Percentiles rank a stretch among this genome's conserved stretches.
Evolutionary conservation across 331 rosid species (phyloP).

Genomic region (Prunus yedoensis): DNA sequence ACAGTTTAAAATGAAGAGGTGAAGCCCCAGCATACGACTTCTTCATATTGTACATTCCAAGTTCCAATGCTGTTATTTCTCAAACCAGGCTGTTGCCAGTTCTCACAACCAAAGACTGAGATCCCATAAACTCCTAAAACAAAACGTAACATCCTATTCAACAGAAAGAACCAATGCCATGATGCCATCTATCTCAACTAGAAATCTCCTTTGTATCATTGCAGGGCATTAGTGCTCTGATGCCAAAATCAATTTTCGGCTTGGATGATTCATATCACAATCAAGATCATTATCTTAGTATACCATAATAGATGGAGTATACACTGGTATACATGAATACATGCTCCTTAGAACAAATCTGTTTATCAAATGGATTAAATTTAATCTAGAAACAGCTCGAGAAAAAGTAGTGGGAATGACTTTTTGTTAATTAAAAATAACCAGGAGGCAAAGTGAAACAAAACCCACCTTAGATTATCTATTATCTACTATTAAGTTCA

Average conservation of each 20-base stretch:
- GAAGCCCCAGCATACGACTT: background rate
- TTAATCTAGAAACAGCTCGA: background rate
- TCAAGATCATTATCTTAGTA: background rate
- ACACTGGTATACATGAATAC: background rate
- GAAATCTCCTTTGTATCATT: background rate
- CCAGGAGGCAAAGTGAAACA: background rate
- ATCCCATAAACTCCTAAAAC: background rate
- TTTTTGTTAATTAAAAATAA: background rate
- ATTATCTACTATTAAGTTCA: background rate
- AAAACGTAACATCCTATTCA: background rate
- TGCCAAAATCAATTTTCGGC: background rate
- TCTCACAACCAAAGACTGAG: background rate
- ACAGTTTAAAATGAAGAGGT: background rate
- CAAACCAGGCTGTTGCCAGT: background rate
- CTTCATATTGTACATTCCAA: background rate
- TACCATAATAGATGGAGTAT: background rate
- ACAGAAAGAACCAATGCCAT: background rate
- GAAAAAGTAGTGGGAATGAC: background rate
- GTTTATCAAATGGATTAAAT: background rate
- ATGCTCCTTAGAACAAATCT: background rate
- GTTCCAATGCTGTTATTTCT: background rate
- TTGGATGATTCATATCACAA: background rate
- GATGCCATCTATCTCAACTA: background rate
- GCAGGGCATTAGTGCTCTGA: background rate
- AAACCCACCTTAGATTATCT: background rate